Base-by-base conservation (phyloP, 768 basidiomycete genomes). In the Boletus tomentosulus region DNA sequence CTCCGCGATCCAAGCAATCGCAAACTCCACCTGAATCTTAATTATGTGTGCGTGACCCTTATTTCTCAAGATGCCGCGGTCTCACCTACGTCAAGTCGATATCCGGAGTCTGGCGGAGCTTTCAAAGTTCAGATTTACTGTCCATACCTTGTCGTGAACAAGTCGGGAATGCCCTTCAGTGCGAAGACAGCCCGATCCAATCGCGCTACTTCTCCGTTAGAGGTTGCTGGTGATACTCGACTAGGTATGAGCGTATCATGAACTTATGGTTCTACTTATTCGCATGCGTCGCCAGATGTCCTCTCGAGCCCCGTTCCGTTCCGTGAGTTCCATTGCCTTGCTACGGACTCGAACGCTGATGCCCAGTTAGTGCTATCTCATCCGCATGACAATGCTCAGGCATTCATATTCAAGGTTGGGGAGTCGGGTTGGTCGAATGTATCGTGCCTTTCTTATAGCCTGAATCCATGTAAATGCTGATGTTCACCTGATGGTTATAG, bases 121-220 rank as follows among this genome's bases (percentile, higher is more conserved):
- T 95, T 97, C 79, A 93, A 89, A 70, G 91, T 97, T 0, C 96
- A 98, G 68, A 83, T 99, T 43, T 98, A 91, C 66, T 84, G 83
- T 57, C 94, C 95, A 3, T 98, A 87, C 64, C 74, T 98, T 48
- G 73, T 98, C 39, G 69, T 96, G 68, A 99, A 99, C 74, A 98
- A 97, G 75, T 94, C 94, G 0, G 87, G 86, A 7, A 71, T 94
- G 34, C 86, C 93, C 2, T 96, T 96, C 64, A 75, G 74, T 11
- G 75, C 94, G 30, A 84, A 78, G 56, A 85, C 88, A 13, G 72
- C 77, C 19, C 79, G 84, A 28, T 78, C 85, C 3, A 77, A 77
- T 61, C 80, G 88, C 22, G 70, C 85, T 4, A 82, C 84, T 12
- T 74, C 80, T 13, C 77, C 84, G 2, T 82, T 86, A 64, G 89